Evolutionary conservation across 768 basidiomycete species (phyloP).

Genomic region (Auriscalpium microsporum): DNA sequence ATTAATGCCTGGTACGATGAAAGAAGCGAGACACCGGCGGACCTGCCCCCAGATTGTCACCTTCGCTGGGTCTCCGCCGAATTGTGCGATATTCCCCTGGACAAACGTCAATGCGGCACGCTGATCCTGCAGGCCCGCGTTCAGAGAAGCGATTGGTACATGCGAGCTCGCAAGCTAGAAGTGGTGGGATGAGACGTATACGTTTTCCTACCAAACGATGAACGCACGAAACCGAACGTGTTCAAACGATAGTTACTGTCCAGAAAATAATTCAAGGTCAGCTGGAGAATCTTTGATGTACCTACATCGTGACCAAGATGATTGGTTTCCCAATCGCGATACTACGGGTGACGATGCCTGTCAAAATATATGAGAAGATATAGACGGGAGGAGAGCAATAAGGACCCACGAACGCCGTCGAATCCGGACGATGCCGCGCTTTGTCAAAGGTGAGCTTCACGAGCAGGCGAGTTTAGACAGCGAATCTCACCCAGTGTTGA

Average conservation of each 20-base stretch:
- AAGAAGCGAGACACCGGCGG: not conserved
- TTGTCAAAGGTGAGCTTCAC: conserved; percentile 14
- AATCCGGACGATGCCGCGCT: conserved; percentile 37
- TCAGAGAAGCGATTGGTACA: conserved; percentile 35
- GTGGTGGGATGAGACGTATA: not conserved
- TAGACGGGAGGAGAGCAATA: too few relatives aligned
- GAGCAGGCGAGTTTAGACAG: not conserved
- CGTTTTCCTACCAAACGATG: not conserved
- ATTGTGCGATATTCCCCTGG: conserved; percentile 52
- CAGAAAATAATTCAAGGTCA: not conserved
- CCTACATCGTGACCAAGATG: conserved; percentile 46
- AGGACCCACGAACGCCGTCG: conserved; percentile 39
- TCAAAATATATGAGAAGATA: not conserved
- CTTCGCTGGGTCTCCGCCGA: conserved; percentile 34
- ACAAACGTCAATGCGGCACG: conserved; percentile 47
- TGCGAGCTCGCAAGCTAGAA: conserved; percentile 35
- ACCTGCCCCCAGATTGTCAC: conserved; percentile 49
- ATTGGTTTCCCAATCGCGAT: conserved; percentile 40
- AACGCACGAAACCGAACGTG: conserved; percentile 42
- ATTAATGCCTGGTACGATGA: not conserved
- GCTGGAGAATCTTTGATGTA: not conserved
- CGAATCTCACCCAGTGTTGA: conserved; percentile 33
- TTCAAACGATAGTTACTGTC: conserved; percentile 48
- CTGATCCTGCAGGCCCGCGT: conserved; percentile 39
- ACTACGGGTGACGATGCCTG: conserved; percentile 44